Percentiles rank a stretch among this genome's conserved stretches.
These are phyloP conservation scores for Dactylellina haptotyla DNA, from an alignment of 2,329 filamentous ascomycete genomes.

Conservation along the genomic window DNA sequence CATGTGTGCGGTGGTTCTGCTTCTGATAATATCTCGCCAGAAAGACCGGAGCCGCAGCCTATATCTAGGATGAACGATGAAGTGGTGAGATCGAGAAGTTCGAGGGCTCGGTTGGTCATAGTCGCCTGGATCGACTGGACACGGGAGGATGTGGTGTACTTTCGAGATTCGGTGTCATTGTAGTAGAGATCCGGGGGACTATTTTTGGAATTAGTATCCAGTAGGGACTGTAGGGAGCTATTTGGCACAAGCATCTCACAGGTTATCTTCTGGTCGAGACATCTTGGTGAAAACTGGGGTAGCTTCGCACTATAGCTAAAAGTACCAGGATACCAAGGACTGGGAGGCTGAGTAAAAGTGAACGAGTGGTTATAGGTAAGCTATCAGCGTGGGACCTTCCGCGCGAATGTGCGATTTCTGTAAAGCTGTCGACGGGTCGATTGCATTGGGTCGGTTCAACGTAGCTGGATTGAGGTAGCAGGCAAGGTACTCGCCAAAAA, in stretches of 20 bases:
- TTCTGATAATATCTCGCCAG: constrained; percentile 85
- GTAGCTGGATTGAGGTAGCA: constrained; percentile 7
- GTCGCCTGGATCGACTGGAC: constrained; percentile 94
- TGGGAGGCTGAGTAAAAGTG: no score
- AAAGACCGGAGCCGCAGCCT: constrained; percentile 95
- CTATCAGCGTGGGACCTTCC: constrained; percentile 45
- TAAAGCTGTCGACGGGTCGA: constrained; percentile 11
- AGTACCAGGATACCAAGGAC: neutral
- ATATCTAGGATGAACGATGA: constrained; percentile 93
- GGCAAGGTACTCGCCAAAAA: constrained; percentile 32
- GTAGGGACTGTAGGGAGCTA: neutral
- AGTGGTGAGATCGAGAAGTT: constrained; percentile 81
- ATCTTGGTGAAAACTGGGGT: constrained; percentile 68
- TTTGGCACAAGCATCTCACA: constrained; percentile 68
- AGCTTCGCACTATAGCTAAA: constrained; percentile 40
- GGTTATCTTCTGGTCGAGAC: constrained; percentile 95
- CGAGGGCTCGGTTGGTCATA: constrained; percentile 93
- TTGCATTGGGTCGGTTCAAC: constrained; percentile 33
- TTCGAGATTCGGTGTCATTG: constrained; percentile 91
- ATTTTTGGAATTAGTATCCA: constrained; percentile 52
- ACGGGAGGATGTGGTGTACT: constrained; percentile 95
- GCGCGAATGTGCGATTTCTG: constrained; percentile 41
- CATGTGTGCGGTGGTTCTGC: constrained; percentile 80
- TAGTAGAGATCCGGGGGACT: constrained; percentile 97
- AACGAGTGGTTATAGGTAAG: neutral